A percentile compares a stretch with the other conserved stretches of the same genome.
These are phyloP conservation scores for Corymbia maculata DNA, from an alignment of 345 rosid species.

Conservation along the genomic window DNA sequence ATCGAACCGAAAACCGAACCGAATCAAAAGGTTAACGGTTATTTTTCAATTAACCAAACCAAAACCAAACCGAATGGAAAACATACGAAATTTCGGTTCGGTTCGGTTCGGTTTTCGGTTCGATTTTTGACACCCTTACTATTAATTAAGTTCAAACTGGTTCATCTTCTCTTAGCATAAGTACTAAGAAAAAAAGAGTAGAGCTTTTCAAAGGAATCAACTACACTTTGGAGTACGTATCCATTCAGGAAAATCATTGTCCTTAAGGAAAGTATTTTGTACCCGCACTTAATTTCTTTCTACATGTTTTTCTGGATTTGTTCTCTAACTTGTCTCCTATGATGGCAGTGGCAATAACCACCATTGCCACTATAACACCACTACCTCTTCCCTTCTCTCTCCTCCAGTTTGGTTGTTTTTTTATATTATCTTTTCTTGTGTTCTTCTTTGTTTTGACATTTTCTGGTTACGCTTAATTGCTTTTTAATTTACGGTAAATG, in stretches of 20 bases:
- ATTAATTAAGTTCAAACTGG: background rate
- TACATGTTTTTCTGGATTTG: background rate
- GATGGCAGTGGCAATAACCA: background rate
- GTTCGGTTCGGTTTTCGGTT: no score
- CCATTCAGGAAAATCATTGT: background rate
- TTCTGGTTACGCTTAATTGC: background rate
- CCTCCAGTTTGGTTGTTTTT: background rate
- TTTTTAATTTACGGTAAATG: background rate
- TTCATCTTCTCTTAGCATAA: background rate
- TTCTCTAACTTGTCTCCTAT: background rate
- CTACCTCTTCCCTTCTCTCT: background rate
- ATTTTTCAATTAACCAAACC: no score
- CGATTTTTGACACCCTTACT: no score
- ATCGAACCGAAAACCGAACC: no score
- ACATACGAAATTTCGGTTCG: no score
- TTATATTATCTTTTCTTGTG: background rate
- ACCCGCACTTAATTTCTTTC: background rate
- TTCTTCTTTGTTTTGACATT: background rate
- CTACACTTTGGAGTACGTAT: background rate
- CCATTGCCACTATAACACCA: background rate
- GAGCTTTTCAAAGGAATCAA: background rate
- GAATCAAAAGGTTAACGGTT: no score
- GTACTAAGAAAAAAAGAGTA: background rate
- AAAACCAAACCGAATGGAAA: no score
- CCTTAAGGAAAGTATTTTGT: background rate